Percentiles rank a stretch among this genome's conserved stretches.
phyloP scores from a whole-genome alignment of 352 stramenopile genomes.

The Globisporangium apiculatum region DNA sequence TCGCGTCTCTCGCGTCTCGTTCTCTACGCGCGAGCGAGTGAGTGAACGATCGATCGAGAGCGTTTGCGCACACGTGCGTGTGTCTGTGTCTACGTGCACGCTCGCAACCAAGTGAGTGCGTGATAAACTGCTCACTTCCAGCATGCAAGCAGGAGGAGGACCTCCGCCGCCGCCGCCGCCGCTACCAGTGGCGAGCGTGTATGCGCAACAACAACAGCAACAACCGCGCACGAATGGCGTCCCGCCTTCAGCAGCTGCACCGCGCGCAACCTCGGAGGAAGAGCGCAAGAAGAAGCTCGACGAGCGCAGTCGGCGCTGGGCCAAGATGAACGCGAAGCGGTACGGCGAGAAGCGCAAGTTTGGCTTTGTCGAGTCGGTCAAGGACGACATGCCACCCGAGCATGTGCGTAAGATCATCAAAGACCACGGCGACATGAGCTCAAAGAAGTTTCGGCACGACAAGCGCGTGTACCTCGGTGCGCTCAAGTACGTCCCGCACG shows the following conservation, averaged over 20 bases:
- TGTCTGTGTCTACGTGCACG: too few relatives aligned
- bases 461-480: conserved; percentile 99
- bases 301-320: conserved; percentile 76
- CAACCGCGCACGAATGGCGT: conserved; percentile 4
- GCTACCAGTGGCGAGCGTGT: conserved; percentile 2
- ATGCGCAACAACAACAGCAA: conserved; percentile 6
- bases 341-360: conserved; percentile 94
- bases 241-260: not conserved
- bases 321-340: conserved; percentile 90
- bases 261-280: conserved; percentile 33
- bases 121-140: too few relatives aligned
- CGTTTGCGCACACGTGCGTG: too few relatives aligned
- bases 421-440: conserved; percentile 99
- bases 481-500: conserved; percentile 99
- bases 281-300: conserved; percentile 60
- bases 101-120: too few relatives aligned
- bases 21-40: too few relatives aligned
- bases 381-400: conserved; percentile 92
- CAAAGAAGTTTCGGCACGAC: conserved; percentile 98
- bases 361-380: conserved; percentile 89
- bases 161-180: too few relatives aligned
- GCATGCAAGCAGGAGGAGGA: too few relatives aligned
- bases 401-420: conserved; percentile 99
- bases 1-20: too few relatives aligned
- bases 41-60: too few relatives aligned